phyloP scores from a whole-genome alignment of 116 monocot species.

The Dioscorea cayenensis region DNA sequence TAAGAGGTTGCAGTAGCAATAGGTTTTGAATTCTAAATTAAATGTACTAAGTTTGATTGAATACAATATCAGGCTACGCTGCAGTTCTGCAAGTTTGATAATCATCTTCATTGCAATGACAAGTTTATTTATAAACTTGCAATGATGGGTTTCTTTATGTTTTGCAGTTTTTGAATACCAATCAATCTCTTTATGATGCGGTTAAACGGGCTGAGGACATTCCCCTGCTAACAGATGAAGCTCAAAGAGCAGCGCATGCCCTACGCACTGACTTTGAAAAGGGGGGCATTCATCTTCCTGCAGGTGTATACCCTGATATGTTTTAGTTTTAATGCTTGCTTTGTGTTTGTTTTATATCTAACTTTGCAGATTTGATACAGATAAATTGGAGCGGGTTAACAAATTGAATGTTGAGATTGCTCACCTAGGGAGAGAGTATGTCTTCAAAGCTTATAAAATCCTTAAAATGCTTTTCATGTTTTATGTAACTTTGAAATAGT shows the following conservation, averaged over 20 bases:
- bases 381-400: constrained; percentile 66
- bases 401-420: constrained; percentile 74
- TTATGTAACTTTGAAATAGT: background rate
- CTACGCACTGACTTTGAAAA: constrained; percentile 89
- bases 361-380: constrained; percentile 28
- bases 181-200: constrained; percentile 66
- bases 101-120: too few species aligned
- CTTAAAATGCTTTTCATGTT: background rate
- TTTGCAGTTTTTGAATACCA: constrained; percentile 82
- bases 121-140: too few species aligned
- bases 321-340: background rate
- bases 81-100: too few species aligned
- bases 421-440: constrained; percentile 76
- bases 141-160: background rate
- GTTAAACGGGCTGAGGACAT: constrained; percentile 50
- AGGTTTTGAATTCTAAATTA: too few species aligned
- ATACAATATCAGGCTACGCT: too few species aligned
- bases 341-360: constrained; percentile 4
- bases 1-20: too few species aligned
- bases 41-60: too few species aligned
- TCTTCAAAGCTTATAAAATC: background rate
- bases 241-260: constrained; percentile 63
- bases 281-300: constrained; percentile 86
- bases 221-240: constrained; percentile 50
- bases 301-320: constrained; percentile 23